Base-by-base conservation (phyloP, 225 moss, liverwort and hornwort species). In the Rhytidiadelphus loreus region DNA sequence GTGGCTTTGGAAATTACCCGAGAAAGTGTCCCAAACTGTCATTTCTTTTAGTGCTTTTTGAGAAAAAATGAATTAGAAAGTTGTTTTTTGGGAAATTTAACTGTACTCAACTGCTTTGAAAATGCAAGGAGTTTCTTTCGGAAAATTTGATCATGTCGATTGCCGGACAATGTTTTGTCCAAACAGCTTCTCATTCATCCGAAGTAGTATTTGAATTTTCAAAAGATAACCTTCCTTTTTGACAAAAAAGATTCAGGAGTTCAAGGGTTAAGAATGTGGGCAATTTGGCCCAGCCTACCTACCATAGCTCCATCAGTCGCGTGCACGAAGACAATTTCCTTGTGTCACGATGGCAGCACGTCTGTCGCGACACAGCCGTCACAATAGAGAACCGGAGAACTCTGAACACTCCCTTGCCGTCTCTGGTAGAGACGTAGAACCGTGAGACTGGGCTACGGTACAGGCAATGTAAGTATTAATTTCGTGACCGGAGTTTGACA, bases 1-100 rank as follows among this genome's bases (percentile, higher is more conserved):
- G 23, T 23, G 15, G 35, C 7, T 1, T 46, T 7, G 46, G 46
- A 13, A 75, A 21, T 12, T 29, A 74, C 2, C 20, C 12, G 5
- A 13, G 0, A 12, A 7, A 20, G 32, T 32, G 8, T 5, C 50
- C 12, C 1, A 48, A n/a, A n/a, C n/a, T n/a, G n/a, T n/a, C n/a
- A n/a, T n/a, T n/a, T n/a, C n/a, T n/a, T n/a, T n/a, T n/a, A n/a
- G n/a, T n/a, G n/a, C n/a, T n/a, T n/a, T n/a, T n/a, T n/a, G n/a
- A n/a, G n/a, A n/a, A n/a, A n/a, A 72, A 44, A 46, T 44, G 17
- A 72, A 44, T 72, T 11, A 46, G 11, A 17, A 6, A 72, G 46
- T 46, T 70, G 3, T 24, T 39, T 70, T 25, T 5, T 25, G 24
- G 8, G 37, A 41, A 52, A 25, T 14, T 11, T 29, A 44, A 46